Percentiles rank a stretch among this genome's conserved stretches.
These are phyloP conservation scores for Ustilago hordei DNA, from an alignment of 1,284 basidiomycete genomes.

Conservation along the genomic window DNA sequence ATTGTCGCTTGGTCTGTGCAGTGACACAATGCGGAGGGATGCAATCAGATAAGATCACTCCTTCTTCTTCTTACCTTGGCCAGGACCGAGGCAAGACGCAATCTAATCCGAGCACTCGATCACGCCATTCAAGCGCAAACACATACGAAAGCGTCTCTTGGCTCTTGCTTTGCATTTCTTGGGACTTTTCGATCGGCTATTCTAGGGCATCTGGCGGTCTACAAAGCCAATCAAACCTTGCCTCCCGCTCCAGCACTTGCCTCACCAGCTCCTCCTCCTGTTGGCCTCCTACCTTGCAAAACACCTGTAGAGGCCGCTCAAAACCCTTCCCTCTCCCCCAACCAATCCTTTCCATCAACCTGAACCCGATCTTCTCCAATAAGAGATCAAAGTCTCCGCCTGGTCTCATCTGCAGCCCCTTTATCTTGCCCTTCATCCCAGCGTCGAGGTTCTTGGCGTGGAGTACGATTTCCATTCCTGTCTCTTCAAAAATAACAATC, in stretches of 20 bases:
- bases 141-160: too few relatives aligned
- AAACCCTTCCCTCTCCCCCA: conserved; percentile 26
- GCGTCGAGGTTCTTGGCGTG: conserved; percentile 21
- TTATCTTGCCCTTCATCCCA: conserved; percentile 25
- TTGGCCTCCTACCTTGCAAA: conserved; percentile 4
- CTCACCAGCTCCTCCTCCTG: conserved; percentile 1
- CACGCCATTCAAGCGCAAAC: conserved; percentile 5
- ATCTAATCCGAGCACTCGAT: background rate
- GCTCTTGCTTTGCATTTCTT: too few relatives aligned
- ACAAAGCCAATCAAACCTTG: conserved; percentile 19
- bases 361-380: conserved; percentile 22
- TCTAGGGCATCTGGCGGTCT: background rate
- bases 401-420: conserved; percentile 28
- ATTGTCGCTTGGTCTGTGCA: background rate
- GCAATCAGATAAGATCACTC: conserved; percentile 13
- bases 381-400: conserved; percentile 41
- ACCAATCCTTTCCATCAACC: conserved; percentile 10
- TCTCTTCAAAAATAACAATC: conserved; percentile 26
- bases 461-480: conserved; percentile 46
- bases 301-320: conserved; percentile 31
- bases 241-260: background rate
- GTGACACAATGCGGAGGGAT: background rate
- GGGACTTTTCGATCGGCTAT: background rate
- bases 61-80: background rate
- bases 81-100: background rate